Base-by-base conservation (phyloP, 495 filamentous ascomycete genomes). In the Talaromyces stipitatus region DNA sequence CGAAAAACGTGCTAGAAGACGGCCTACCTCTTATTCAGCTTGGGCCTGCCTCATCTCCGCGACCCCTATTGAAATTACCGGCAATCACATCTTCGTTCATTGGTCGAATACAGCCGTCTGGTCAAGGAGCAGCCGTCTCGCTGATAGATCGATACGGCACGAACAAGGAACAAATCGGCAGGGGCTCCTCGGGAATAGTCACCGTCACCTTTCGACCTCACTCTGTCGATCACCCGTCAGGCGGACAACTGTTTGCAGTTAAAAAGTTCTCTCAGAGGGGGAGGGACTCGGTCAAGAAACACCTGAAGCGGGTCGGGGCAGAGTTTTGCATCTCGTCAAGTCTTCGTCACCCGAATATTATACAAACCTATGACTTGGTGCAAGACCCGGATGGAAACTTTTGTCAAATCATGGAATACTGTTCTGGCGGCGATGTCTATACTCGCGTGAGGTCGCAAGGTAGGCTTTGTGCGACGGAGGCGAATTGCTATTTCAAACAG, bases 241-340 rank as follows among this genome's bases (percentile, higher is more conserved):
- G 56, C 23, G 56, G 56, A n/a, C 56, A 58, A n/a, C 56, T 58
- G n/a, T 58, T 58, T 30, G 56, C 56, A 2, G 56, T 58, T 8
- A 58, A 58, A 18, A 58, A 58, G 18, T 58, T 58, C 18, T 23
- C 29, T 7, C 48, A 46, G 9, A 28, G 56, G 16, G 47, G 38
- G 4, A 45, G 29, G n/a, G 56, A 58, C 12, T 53, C 56, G 20
- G 22, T 48, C 7, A 51, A 52, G n/a, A 58, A 45, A 36, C 48
- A 58, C 45, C 14, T 53, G 50, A 58, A 58, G 26, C 56, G 56
- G 7, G 28, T 58, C 22, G 56, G 47, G 12, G 56, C 56, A 3
- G 56, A 58, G n/a, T 58, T 58, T n/a, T 58, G 56, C 33, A 58
- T 58, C 9, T 58, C 56, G 4, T 58, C 56, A 0, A 58, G 47